Percentiles rank a stretch among this genome's conserved stretches.
phyloP scores from a whole-genome alignment of 164 flowering plant species.

The Stephania japonica region DNA sequence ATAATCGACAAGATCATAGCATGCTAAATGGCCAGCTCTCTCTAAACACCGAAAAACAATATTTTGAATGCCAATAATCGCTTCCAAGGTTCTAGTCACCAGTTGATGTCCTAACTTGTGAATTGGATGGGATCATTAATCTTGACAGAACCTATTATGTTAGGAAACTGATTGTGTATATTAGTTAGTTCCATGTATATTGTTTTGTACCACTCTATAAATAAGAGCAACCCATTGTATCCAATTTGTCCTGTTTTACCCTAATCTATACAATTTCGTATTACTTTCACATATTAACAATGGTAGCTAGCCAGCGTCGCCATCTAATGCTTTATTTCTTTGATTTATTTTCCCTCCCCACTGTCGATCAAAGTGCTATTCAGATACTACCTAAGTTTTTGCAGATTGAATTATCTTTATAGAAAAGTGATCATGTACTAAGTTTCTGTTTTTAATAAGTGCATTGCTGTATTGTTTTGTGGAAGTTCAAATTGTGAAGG shows the following conservation, averaged over 20 bases:
- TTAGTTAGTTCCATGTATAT: too few species aligned
- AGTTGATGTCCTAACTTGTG: too few species aligned
- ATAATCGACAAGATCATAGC: slow-evolving; percentile 19
- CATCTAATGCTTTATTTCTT: too few species aligned
- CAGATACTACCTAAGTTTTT: neutral
- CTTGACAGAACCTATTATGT: neutral
- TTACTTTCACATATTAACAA: too few species aligned
- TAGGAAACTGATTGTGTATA: too few species aligned
- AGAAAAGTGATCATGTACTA: neutral
- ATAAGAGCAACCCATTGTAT: too few species aligned
- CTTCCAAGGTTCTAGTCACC: neutral
- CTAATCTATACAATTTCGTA: too few species aligned
- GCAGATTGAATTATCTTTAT: neutral
- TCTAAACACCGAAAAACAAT: neutral
- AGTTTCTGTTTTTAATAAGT: neutral
- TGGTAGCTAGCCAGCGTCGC: too few species aligned
- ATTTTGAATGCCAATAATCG: neutral
- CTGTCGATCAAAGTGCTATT: too few species aligned
- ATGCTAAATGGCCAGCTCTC: slow-evolving; percentile 6
- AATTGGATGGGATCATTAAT: neutral
- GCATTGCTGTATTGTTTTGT: neutral
- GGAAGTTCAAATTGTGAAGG: neutral
- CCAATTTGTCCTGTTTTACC: too few species aligned
- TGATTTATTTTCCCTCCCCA: too few species aligned
- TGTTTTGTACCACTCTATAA: too few species aligned